phyloP scores from a whole-genome alignment of 2,329 filamentous ascomycete species.

The Ophiostoma australiae region DNA sequence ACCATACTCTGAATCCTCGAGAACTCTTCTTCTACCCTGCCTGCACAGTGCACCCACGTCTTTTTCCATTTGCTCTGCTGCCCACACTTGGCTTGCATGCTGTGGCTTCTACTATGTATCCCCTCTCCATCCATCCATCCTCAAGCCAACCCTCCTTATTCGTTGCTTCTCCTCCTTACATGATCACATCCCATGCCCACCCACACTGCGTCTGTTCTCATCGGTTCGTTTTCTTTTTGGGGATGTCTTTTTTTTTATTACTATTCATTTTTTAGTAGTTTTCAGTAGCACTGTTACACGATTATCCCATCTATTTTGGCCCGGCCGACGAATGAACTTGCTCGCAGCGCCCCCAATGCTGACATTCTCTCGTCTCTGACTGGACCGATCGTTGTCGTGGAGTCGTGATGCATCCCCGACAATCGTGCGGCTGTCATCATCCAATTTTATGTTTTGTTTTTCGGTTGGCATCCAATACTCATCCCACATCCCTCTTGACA shows the following conservation, averaged over 20 bases:
- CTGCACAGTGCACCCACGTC: neutral
- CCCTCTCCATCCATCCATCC: neutral
- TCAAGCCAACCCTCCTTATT: neutral
- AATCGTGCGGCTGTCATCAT: neutral
- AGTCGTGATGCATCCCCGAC: conserved; percentile 6
- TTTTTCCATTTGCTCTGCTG: neutral
- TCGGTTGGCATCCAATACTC: neutral
- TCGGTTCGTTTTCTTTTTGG: neutral
- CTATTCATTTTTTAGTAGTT: too few relatives aligned
- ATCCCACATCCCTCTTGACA: neutral
- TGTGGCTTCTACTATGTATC: neutral
- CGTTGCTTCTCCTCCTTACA: neutral
- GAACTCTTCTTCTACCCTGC: neutral
- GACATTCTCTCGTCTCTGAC: neutral
- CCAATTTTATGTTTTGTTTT: neutral
- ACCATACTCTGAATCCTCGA: neutral
- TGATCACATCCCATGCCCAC: neutral
- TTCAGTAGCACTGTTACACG: neutral
- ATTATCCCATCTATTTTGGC: neutral
- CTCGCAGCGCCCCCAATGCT: neutral
- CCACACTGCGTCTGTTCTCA: conserved; percentile 1
- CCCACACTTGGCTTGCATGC: neutral
- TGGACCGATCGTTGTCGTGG: neutral
- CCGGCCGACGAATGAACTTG: neutral
- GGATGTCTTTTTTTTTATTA: neutral